Evolutionary conservation across 768 basidiomycete species (phyloP).

Genomic region (Tricholoma bakamatsutake): DNA sequence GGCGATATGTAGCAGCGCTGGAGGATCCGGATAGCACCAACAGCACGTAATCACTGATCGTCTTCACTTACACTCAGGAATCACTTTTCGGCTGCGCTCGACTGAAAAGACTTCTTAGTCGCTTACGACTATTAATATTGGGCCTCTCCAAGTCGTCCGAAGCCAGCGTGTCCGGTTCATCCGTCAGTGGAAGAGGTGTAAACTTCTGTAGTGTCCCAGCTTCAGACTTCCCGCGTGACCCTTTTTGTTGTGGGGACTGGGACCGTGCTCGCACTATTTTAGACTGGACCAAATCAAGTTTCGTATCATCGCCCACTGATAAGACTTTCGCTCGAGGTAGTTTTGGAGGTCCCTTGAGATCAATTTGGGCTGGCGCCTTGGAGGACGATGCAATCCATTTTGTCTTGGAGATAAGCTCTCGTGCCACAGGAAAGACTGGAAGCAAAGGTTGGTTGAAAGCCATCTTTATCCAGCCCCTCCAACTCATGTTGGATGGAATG

Average conservation of each 20-base stretch:
- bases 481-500: conserved; percentile 70
- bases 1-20: no score
- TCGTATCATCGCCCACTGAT: conserved; percentile 11
- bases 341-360: conserved; percentile 25
- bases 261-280: conserved; percentile 4
- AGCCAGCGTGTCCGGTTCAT: conserved; percentile 37
- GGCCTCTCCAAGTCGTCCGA: conserved; percentile 12
- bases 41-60: not conserved
- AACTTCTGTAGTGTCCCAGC: conserved; percentile 17
- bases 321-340: conserved; percentile 21
- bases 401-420: conserved; percentile 73
- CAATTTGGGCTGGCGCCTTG: conserved; percentile 28
- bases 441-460: conserved; percentile 76
- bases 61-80: conserved; percentile 16
- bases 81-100: conserved; percentile 16
- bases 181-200: conserved; percentile 27
- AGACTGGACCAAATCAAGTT: conserved; percentile 6
- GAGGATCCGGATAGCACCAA: not conserved
- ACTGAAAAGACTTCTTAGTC: conserved; percentile 29
- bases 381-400: conserved; percentile 53
- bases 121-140: conserved; percentile 19
- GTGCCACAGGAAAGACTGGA: conserved; percentile 73
- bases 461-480: conserved; percentile 82
- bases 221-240: conserved; percentile 22
- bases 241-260: conserved; percentile 18